Evolutionary conservation across 805 yeast species (phyloP), one percentile per base, ranked within the genome.

Genomic region (Jamesozyma piceae): DNA sequence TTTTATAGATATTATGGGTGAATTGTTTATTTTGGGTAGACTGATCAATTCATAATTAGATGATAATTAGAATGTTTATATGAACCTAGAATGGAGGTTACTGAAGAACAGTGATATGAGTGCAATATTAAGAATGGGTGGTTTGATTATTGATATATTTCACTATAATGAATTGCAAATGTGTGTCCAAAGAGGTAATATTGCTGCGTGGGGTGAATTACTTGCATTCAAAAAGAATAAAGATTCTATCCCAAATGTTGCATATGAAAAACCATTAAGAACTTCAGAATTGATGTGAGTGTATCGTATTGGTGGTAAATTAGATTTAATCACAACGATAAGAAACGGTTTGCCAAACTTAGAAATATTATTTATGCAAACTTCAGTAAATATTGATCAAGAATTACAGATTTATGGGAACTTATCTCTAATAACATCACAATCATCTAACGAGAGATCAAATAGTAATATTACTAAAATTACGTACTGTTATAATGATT

Each of bases 1-100:
- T 3, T 74, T 65, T 37, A 52, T 79, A 14, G 87, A 81, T 50
- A 67, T 78, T 0, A 80, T 81, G 21, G 87, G 83, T 2, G 88
- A 81, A 52, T 71, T 80, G 53, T 51, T 80, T 8, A 53, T 67
- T 5, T 49, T 80, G 47, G 48, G 67, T 14, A 66, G 68, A 36
- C 29, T 13, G 38, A 14, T 29, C 5, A 30, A 15, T 14, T 14
- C 33, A 6, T 6, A 41, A 2, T 26, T 30, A 14, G 47, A 45
- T 20, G 36, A 40, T 9, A 36, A 37, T 29, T 53, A 51, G 43
- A 29, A 50, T 5, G 37, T 52, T 2, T 60, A 55, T 41, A 64
- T 61, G 35, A 45, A 50, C 10, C 51, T 55, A 3, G 44, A 57
- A 14, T 71, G 79, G 78, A 52, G 50, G 3, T 55, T 65, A 38